These are phyloP conservation scores for Fomitopsis pinicola DNA, from an alignment of 1,284 basidiomycete species.

Conservation along the genomic window DNA sequence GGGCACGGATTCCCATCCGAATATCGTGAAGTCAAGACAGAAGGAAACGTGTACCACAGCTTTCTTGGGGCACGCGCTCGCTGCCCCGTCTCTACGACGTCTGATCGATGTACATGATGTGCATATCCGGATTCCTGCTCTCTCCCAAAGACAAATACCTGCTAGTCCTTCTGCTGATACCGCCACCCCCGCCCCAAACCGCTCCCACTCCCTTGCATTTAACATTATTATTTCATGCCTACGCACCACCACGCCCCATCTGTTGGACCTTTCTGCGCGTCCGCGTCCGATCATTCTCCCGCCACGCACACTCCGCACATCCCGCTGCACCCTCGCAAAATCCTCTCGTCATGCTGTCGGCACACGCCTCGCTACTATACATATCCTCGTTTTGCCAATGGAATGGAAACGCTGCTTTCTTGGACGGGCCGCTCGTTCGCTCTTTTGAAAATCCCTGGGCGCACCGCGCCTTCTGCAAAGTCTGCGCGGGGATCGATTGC, in stretches of 20 bases:
- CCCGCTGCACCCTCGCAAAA: background rate
- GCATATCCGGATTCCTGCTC: background rate
- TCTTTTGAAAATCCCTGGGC: background rate
- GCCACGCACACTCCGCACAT: background rate
- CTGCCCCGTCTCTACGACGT: no score
- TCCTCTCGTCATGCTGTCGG: background rate
- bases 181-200: background rate
- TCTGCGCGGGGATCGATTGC: no score
- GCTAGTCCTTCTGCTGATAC: background rate
- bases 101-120: no score
- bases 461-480: no score
- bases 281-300: background rate
- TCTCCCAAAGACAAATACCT: no score
- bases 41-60: background rate
- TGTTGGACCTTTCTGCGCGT: background rate
- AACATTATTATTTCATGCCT: background rate
- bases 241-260: background rate
- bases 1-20: constrained; percentile 55
- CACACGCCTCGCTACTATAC: background rate
- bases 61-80: no score
- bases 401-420: background rate
- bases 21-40: constrained; percentile 28
- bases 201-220: background rate
- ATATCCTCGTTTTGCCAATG: background rate
- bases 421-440: background rate